These are phyloP conservation scores for Fusarium foetens DNA, from an alignment of 2,329 filamentous ascomycete species.

Conservation along the genomic window DNA sequence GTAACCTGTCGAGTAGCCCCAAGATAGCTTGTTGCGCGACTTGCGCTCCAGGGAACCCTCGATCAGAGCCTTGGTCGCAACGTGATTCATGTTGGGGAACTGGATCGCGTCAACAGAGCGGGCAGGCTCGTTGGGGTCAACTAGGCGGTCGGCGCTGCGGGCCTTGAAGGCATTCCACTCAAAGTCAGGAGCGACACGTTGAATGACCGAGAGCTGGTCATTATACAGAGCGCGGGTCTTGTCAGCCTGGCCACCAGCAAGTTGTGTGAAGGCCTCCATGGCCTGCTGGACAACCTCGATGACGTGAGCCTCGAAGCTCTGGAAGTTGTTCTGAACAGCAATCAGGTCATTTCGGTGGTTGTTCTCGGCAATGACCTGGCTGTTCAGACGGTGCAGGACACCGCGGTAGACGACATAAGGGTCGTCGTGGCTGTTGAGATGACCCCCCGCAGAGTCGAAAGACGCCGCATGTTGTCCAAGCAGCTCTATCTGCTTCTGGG, in stretches of 20 bases:
- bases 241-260: slow-evolving; percentile 82
- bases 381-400: slow-evolving; percentile 84
- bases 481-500: slow-evolving; percentile 96
- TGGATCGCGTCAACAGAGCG: slow-evolving; percentile 77
- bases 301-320: slow-evolving; percentile 87
- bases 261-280: slow-evolving; percentile 83
- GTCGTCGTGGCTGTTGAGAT: slow-evolving; percentile 77
- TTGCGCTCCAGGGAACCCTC: slow-evolving; percentile 92
- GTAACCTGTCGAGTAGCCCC: slow-evolving; percentile 82
- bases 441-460: slow-evolving; percentile 80
- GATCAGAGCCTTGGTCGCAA: slow-evolving; percentile 81
- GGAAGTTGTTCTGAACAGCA: slow-evolving; percentile 89
- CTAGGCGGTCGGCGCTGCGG: slow-evolving; percentile 76
- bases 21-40: slow-evolving; percentile 82
- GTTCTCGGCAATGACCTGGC: slow-evolving; percentile 95
- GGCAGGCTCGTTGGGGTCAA: slow-evolving; percentile 79
- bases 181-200: slow-evolving; percentile 83
- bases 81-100: slow-evolving; percentile 91
- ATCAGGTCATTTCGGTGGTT: slow-evolving; percentile 93
- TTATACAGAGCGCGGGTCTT: slow-evolving; percentile 82
- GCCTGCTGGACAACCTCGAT: slow-evolving; percentile 84
- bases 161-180: slow-evolving; percentile 89
- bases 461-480: slow-evolving; percentile 85
- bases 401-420: slow-evolving; percentile 89
- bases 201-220: slow-evolving; percentile 81